Conservation (phyloP, 2,329 filamentous ascomycete genomes). For the Hypomyces perniciosus region DNA sequence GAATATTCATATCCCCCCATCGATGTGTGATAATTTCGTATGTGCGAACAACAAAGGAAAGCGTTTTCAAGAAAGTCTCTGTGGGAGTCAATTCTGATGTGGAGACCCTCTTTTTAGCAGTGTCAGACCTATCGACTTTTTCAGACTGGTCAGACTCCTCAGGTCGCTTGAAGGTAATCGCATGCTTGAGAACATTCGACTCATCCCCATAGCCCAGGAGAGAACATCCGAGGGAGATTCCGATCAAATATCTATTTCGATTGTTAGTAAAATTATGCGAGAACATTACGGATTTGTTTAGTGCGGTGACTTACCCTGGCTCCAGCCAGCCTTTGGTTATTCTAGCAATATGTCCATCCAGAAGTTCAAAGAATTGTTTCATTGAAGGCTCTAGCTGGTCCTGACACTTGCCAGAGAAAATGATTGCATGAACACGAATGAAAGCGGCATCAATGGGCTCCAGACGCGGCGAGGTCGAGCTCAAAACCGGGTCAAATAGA, state of each 20-base stretch:
- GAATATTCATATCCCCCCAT: constrained; percentile 50
- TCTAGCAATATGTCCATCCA: constrained; percentile 54
- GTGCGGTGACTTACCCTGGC: constrained; percentile 31
- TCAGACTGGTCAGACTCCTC: constrained; percentile 26
- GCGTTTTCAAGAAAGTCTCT: constrained; percentile 29
- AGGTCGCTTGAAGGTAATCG: constrained; percentile 26
- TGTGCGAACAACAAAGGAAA: constrained; percentile 36
- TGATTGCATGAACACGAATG: constrained; percentile 56
- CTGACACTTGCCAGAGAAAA: constrained; percentile 49
- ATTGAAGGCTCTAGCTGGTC: constrained; percentile 42
- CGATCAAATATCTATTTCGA: constrained; percentile 25
- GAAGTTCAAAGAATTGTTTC: constrained; percentile 42
- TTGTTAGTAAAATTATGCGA: constrained; percentile 11
- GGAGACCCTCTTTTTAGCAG: constrained; percentile 19
- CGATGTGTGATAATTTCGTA: constrained; percentile 43
- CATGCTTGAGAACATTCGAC: constrained; percentile 40
- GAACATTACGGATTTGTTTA: background rate
- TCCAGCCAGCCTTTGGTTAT: constrained; percentile 47
- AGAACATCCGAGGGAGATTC: constrained; percentile 25
- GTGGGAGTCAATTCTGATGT: constrained; percentile 15
- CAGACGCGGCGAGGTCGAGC: constrained; percentile 27
- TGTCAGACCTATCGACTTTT: too few relatives aligned
- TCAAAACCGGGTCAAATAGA: constrained; percentile 55
- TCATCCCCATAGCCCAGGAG: constrained; percentile 31
- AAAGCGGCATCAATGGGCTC: constrained; percentile 49